Evolutionary conservation across 257 asterid genomes (phyloP), one percentile per base, ranked within the genome.

Genomic region (Petunia axillaris): DNA sequence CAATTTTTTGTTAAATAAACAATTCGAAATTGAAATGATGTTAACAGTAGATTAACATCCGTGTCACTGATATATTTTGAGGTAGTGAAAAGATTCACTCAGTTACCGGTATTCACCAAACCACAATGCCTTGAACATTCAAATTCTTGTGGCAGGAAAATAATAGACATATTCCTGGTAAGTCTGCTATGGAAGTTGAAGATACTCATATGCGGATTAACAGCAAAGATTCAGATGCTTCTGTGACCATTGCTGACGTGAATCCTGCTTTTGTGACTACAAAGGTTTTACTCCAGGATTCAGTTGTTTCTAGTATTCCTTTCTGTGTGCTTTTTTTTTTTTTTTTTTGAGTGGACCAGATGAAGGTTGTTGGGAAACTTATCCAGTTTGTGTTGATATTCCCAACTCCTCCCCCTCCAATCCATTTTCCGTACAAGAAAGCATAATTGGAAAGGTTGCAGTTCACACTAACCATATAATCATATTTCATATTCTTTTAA

Each of bases 131-230:
- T 68, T 68, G 77, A 79, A 71, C 80, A 81, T 78, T 11, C 64
- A 79, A 73, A 48, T 55, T 83, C 80, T n/a, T 81, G 81, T 87
- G 80, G 79, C 94, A 94, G 98, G 91, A 83, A 52, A 82, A 58
- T 82, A 67, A 71, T 58, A 79, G 85, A 84, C 89, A 87, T 81
- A 82, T 83, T 85, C 82, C 84, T 64, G 85, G 64, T n/a, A n/a
- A n/a, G 64, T 55, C 84, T 79, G 80, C 87, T 55, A 44, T 52
- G 86, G 90, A 82, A 77, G 71, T 80, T 60, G 86, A 87, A 82
- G 82, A 63, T 76, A 85, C 81, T 75, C 75, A 35, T 73, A 62
- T 60, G 70, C 85, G 59, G 75, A 83, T 78, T 63, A 84, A 83
- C 60, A 87, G 75, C 66, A 73, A 86, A 71, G 82, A 16, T 80